These are phyloP conservation scores for Rhododendron henanense DNA, from an alignment of 148 eudicot genomes.

Conservation along the genomic window DNA sequence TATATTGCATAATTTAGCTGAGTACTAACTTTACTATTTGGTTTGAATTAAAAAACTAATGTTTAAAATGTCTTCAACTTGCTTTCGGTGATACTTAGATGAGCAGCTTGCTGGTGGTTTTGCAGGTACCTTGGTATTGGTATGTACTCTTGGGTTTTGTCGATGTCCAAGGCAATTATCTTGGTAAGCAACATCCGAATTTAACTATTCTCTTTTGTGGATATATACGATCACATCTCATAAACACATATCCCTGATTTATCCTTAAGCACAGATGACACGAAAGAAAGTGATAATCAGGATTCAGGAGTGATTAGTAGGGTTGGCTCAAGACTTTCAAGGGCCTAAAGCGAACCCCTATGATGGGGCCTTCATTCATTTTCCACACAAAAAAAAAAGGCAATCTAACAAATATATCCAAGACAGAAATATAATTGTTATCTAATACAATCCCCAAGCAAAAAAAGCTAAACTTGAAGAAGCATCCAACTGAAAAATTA, in stretches of 20 bases:
- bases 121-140: conserved; percentile 92
- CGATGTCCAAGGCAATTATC: conserved; percentile 85
- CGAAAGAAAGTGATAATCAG: background rate
- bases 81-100: background rate
- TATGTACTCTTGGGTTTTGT: conserved; percentile 64
- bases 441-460: too few species aligned
- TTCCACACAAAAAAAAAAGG: too few species aligned
- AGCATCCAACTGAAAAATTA: too few species aligned
- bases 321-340: too few species aligned
- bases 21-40: background rate
- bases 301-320: background rate
- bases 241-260: background rate
- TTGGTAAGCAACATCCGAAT: conserved; percentile 41
- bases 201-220: background rate
- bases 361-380: too few species aligned
- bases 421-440: too few species aligned
- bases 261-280: background rate
- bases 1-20: background rate
- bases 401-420: too few species aligned
- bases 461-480: too few species aligned
- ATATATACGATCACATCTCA: background rate
- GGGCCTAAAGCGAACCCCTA: too few species aligned
- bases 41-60: background rate
- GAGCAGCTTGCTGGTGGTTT: conserved; percentile 1
- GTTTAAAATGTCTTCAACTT: background rate